Conservation (phyloP, 2,329 filamentous ascomycete genomes). For the Pseudodiploospora longispora region DNA sequence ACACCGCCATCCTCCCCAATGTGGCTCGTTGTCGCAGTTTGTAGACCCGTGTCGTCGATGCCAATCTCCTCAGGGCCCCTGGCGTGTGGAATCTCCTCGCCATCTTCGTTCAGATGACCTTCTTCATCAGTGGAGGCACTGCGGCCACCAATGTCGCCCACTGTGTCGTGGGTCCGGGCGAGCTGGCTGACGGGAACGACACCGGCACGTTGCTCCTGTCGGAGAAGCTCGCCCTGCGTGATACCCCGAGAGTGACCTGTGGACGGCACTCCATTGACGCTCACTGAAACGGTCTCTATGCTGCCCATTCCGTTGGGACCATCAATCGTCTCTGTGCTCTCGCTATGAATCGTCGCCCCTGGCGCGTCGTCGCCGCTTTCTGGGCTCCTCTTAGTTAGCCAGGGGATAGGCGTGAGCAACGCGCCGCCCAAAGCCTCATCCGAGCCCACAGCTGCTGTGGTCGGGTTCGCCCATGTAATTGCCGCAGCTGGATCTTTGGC, state of each 20-base stretch:
- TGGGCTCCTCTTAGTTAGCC: conserved; percentile 50
- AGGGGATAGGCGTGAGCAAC: conserved; percentile 86
- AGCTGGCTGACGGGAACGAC: conserved; percentile 63
- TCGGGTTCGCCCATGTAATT: conserved; percentile 41
- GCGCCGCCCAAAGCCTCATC: conserved; percentile 89
- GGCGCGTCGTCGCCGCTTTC: conserved; percentile 20
- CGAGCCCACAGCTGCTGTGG: conserved; percentile 53
- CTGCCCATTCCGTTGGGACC: conserved; percentile 71
- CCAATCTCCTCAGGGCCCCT: conserved; percentile 80
- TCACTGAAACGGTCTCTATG: conserved; percentile 74
- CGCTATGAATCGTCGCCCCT: conserved; percentile 49
- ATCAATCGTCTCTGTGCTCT: conserved; percentile 72
- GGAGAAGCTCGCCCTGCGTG: conserved; percentile 74
- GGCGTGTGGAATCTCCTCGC: conserved; percentile 67
- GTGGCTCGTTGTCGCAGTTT: conserved; percentile 36
- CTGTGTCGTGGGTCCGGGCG: conserved; percentile 30
- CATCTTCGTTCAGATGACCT: conserved; percentile 36
- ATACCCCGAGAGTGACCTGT: conserved; percentile 47
- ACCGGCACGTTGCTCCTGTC: conserved; percentile 79
- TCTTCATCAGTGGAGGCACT: conserved; percentile 20
- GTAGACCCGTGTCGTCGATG: conserved; percentile 77
- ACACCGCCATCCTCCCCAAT: conserved; percentile 32
- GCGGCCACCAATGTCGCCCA: conserved; percentile 19
- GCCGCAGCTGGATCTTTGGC: conserved; percentile 27
- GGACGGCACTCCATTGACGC: conserved; percentile 59